Conservation (phyloP, 2,329 filamentous ascomycete species). For the Scedosporium apiospermum region DNA sequence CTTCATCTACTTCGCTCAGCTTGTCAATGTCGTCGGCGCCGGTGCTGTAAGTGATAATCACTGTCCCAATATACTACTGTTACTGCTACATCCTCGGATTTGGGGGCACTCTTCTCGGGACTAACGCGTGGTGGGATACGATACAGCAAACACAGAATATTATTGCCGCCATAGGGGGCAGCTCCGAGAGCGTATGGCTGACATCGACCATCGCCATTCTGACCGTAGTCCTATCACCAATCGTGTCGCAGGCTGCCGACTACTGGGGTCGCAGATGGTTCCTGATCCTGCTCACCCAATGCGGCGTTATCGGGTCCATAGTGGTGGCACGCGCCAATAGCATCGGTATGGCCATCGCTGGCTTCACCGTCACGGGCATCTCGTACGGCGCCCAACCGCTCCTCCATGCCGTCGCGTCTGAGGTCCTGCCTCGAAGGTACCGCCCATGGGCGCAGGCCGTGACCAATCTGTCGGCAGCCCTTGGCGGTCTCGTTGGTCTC, state of each 20-base stretch:
- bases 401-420: slow-evolving; percentile 26
- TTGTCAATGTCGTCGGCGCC: no score
- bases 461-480: slow-evolving; percentile 18
- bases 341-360: slow-evolving; percentile 26
- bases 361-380: slow-evolving; percentile 24
- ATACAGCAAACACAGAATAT: no score
- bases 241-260: slow-evolving; percentile 29
- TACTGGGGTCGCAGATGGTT: slow-evolving; percentile 33
- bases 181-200: slow-evolving; percentile 20
- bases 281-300: slow-evolving; percentile 23
- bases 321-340: slow-evolving; percentile 23
- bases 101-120: no score
- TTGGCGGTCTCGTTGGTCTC: slow-evolving; percentile 22
- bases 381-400: slow-evolving; percentile 27
- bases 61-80: no score
- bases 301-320: slow-evolving; percentile 23
- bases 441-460: slow-evolving; percentile 25
- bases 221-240: slow-evolving; percentile 24
- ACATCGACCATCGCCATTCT: slow-evolving; percentile 24
- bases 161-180: slow-evolving; percentile 6
- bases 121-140: no score
- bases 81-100: no score
- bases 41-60: no score
- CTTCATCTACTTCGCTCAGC: no score
- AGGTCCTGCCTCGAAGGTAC: slow-evolving; percentile 27